A percentile compares a stretch with the other conserved stretches of the same genome.
Evolutionary conservation across 352 stramenopile genomes (phyloP).

Genomic region (Phytopythium kandeliae): DNA sequence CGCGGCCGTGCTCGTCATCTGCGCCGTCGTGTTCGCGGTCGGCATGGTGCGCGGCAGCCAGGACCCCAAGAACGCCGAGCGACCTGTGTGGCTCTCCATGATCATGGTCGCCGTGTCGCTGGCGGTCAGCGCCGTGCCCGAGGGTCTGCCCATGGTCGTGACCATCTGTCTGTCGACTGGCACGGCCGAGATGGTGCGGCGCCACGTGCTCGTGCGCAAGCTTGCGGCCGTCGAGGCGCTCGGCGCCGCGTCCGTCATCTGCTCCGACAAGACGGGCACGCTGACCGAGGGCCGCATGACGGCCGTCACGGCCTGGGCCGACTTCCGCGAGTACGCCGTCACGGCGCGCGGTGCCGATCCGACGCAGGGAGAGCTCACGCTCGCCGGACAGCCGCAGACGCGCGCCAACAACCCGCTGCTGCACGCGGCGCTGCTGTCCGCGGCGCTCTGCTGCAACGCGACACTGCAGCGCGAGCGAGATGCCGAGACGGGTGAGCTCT

Average conservation of each 20-base stretch:
- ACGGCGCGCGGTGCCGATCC: constrained; percentile 57
- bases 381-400: constrained; percentile 28
- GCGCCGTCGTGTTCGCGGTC: constrained; percentile 84
- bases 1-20: constrained; percentile 73
- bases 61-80: constrained; percentile 53
- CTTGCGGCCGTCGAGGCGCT: constrained; percentile 81
- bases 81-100: constrained; percentile 88
- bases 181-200: constrained; percentile 68
- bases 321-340: constrained; percentile 64
- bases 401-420: constrained; percentile 46
- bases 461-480: constrained; percentile 43
- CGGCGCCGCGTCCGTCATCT: constrained; percentile 90
- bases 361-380: constrained; percentile 38
- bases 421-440: constrained; percentile 45
- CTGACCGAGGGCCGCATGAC: constrained; percentile 89
- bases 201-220: constrained; percentile 83
- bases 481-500: constrained; percentile 10
- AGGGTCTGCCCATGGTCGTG: constrained; percentile 78
- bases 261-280: constrained; percentile 94
- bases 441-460: constrained; percentile 75
- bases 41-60: constrained; percentile 46
- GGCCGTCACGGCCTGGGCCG: constrained; percentile 67
- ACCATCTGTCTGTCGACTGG: constrained; percentile 74
- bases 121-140: constrained; percentile 64
- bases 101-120: constrained; percentile 93